Evolutionary conservation across 805 yeast genomes (phyloP), one percentile per base, ranked within the genome.

Genomic region (Cephaloascus albidus): DNA sequence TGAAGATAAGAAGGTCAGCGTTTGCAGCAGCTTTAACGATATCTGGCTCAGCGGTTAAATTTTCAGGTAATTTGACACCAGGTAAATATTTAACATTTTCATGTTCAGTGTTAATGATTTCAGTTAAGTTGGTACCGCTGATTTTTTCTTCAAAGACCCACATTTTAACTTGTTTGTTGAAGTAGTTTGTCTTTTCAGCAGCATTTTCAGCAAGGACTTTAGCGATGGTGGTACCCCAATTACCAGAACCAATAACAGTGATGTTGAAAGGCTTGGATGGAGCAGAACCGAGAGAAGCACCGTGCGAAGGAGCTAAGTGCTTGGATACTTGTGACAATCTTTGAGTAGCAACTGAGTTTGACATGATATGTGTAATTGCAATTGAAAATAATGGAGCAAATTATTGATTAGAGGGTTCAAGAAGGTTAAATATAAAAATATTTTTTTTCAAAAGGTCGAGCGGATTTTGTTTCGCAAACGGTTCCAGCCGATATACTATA

Each of bases 201-300:
- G 70, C 53, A 54, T 67, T 67, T 49, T 67, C 72, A 12, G 72
- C 68, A 35, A 67, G 48, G 23, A 67, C 56, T 52, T 66, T 67
- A 43, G 72, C 71, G 20, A 67, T 65, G 35, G 72, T 65, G 33
- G 72, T 66, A 20, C 72, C 72, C 72, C 72, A 67, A 51, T 65
- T 67, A 31, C 72, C 72, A 16, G 69, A 63, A 15, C 72, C 72
- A 39, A 67, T 60, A 39, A 67, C 65, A 48, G 67, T 61, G 38
- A 67, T 52, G 44, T 47, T 60, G 54, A 63, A 65, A 3, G 62
- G 61, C 16, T 31, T 31, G 33, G 16, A 6, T 23, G 28, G 28
- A 23, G 10, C 12, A 8, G 28, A 23, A 12, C 28, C 28, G n/a
- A n/a, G n/a, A n/a, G n/a, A n/a, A n/a, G n/a, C n/a, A n/a, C n/a